Percentiles rank a stretch among this genome's conserved stretches.
Evolutionary conservation across 2,329 filamentous ascomycete species (phyloP).

Genomic region (Colletotrichum tropicale): DNA sequence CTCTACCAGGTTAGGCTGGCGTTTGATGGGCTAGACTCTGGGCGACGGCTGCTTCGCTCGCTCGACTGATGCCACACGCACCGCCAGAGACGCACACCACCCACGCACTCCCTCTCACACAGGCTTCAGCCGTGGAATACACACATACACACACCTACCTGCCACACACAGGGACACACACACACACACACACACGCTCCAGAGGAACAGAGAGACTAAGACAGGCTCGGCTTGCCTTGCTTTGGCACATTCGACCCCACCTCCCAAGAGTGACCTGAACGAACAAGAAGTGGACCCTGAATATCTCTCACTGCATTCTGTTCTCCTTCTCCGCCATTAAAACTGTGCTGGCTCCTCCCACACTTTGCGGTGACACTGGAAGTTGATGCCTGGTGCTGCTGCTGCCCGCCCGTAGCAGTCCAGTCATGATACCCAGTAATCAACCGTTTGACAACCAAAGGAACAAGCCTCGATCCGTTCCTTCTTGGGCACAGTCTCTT

Average conservation of each 20-base stretch:
- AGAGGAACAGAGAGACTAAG: not conserved
- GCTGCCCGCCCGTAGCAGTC: not conserved
- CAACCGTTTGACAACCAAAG: conserved; percentile 3
- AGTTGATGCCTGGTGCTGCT: conserved; percentile 4
- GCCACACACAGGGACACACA: not conserved
- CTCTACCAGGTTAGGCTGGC: conserved; percentile 8
- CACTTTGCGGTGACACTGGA: not conserved
- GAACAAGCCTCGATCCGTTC: not conserved
- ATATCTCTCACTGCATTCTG: conserved; percentile 11
- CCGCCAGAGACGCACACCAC: not conserved
- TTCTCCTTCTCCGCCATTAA: conserved; percentile 17
- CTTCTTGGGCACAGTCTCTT: not conserved
- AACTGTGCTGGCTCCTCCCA: conserved; percentile 15
- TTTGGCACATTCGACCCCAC: conserved; percentile 17
- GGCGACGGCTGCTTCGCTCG: not conserved
- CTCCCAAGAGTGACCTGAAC: not conserved
- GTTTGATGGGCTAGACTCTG: conserved; percentile 16
- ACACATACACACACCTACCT: not conserved
- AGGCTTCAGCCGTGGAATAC: not conserved
- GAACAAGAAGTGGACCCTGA: conserved; percentile 18
- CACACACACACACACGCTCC: not conserved
- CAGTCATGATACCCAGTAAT: conserved; percentile 14
- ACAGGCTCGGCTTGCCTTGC: conserved; percentile 7
- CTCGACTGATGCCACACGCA: not conserved
- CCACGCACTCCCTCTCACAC: not conserved